Evolutionary conservation across 768 basidiomycete species (phyloP).

Genomic region (Phylloporus arenicola): DNA sequence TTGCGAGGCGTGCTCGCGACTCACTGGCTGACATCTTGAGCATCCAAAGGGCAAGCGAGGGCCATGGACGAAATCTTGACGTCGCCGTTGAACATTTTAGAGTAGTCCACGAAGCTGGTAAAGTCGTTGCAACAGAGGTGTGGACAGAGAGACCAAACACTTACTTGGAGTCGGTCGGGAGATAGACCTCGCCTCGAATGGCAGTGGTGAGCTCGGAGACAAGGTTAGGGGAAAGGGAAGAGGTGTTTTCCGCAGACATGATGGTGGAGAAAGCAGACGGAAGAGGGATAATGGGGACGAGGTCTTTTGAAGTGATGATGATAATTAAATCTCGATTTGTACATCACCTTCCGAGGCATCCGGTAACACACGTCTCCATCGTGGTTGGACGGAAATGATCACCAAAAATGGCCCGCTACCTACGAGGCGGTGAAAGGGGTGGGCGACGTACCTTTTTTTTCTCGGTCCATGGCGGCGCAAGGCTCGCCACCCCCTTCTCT

Average conservation of each 20-base stretch:
- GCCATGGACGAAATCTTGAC: conserved; percentile 55
- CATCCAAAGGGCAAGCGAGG: conserved; percentile 69
- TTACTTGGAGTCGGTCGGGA: conserved; percentile 40
- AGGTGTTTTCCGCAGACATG: conserved; percentile 13
- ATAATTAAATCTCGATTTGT: conserved; percentile 11
- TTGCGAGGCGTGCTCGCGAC: conserved; percentile 21
- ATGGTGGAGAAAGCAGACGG: not conserved
- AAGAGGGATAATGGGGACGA: conserved; percentile 6
- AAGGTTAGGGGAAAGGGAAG: conserved; percentile 23
- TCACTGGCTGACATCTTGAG: conserved; percentile 77
- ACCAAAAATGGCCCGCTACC: not conserved
- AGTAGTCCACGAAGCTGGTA: conserved; percentile 24
- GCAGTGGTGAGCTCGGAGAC: conserved; percentile 42
- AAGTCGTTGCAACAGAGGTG: conserved; percentile 1
- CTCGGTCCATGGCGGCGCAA: not conserved
- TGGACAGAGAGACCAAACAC: not conserved
- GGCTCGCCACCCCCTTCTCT: not conserved
- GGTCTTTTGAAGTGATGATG: conserved; percentile 15
- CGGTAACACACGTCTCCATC: not conserved
- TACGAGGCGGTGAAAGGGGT: conserved; percentile 10
- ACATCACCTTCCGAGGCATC: conserved; percentile 3
- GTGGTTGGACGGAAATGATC: not conserved
- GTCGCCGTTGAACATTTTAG: conserved; percentile 73
- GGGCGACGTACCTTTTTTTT: not conserved
- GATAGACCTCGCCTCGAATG: conserved; percentile 45